phyloP scores from a whole-genome alignment of 345 rosid genomes.

The Arabis hirsuta region DNA sequence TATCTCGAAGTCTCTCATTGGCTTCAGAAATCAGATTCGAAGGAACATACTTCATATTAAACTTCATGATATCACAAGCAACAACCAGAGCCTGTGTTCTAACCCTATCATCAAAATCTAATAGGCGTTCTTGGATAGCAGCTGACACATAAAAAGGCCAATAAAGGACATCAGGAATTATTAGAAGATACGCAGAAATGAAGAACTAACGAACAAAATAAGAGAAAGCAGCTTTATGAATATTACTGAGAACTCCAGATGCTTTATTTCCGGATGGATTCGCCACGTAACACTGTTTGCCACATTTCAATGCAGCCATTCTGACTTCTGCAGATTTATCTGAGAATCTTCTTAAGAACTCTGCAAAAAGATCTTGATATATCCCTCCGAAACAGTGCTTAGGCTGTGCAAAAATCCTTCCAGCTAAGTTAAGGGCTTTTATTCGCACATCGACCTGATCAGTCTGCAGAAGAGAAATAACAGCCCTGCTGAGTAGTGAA shows the following conservation, averaged over 20 bases:
- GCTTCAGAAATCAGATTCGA: constrained; percentile 62
- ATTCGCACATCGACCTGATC: constrained; percentile 92
- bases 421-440: constrained; percentile 80
- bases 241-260: constrained; percentile 67
- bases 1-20: constrained; percentile 88
- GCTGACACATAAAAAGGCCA: constrained; percentile 52
- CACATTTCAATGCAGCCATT: constrained; percentile 67
- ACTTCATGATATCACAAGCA: constrained; percentile 78
- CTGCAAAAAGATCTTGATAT: constrained; percentile 65
- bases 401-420: constrained; percentile 68
- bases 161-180: constrained; percentile 30
- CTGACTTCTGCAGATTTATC: constrained; percentile 95
- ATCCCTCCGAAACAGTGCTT: constrained; percentile 55
- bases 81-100: constrained; percentile 73
- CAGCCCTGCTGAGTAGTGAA: constrained; percentile 21
- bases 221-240: constrained; percentile 22
- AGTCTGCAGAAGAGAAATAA: constrained; percentile 53
- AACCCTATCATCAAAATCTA: constrained; percentile 89
- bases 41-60: constrained; percentile 57
- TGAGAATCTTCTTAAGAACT: constrained; percentile 84
- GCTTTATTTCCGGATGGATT: constrained; percentile 64
- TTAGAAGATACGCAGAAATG: constrained; percentile 35
- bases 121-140: constrained; percentile 74
- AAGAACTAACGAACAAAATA: constrained; percentile 27
- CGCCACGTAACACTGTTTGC: constrained; percentile 67